phyloP scores from a whole-genome alignment of 768 basidiomycete genomes.

The Tulasnella sp. region DNA sequence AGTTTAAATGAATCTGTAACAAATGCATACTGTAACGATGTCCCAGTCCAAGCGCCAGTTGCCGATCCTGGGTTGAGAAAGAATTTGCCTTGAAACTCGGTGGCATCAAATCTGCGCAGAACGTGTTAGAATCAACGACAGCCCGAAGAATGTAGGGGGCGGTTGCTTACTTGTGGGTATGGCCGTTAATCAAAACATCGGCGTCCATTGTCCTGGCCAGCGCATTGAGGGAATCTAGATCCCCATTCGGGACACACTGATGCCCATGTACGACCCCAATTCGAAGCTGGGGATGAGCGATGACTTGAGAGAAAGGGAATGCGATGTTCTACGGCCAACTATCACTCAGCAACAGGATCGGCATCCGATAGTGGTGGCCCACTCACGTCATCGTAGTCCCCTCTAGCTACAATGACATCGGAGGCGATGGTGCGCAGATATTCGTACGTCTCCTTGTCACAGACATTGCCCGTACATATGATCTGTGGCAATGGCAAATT shows the following conservation, averaged over 20 bases:
- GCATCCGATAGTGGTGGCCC: not conserved
- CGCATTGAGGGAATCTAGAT: constrained; percentile 78
- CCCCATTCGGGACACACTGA: constrained; percentile 85
- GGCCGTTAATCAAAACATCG: constrained; percentile 86
- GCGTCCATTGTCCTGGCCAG: constrained; percentile 96
- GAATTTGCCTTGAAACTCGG: constrained; percentile 84
- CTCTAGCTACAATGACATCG: constrained; percentile 83
- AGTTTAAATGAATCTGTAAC: not conserved
- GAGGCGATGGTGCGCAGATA: constrained; percentile 90
- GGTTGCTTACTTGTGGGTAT: constrained; percentile 74
- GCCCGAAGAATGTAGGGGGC: not conserved
- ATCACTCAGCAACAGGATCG: not conserved
- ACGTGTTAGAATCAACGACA: not conserved
- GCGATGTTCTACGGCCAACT: constrained; percentile 21
- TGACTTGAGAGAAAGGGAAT: constrained; percentile 70
- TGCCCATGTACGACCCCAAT: constrained; percentile 93
- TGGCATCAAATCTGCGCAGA: constrained; percentile 73
- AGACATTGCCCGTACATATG: constrained; percentile 93
- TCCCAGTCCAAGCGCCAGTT: constrained; percentile 87
- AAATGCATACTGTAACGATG: constrained; percentile 47
- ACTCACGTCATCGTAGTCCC: constrained; percentile 90
- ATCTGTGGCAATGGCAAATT: constrained; percentile 34
- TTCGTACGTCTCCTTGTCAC: constrained; percentile 95
- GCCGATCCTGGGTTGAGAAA: constrained; percentile 95
- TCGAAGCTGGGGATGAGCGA: constrained; percentile 73